phyloP scores from a whole-genome alignment of 805 yeast species.

The Metschnikowia koreensis region DNA sequence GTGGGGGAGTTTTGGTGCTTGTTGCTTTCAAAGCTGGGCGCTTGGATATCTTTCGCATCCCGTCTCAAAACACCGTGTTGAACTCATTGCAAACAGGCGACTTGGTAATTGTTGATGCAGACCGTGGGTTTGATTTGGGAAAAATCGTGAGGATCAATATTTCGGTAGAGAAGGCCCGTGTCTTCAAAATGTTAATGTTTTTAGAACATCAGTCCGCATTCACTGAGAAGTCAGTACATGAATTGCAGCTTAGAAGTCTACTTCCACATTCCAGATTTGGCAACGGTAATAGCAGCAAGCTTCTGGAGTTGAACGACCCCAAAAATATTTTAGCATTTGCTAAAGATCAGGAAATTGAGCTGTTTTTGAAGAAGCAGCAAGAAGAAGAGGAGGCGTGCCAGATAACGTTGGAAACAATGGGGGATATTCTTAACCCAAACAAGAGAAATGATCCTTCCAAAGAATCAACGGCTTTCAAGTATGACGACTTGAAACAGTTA shows the following conservation, averaged over 20 bases:
- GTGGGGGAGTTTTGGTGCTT: slow-evolving; percentile 10
- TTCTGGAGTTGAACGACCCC: slow-evolving; percentile 34
- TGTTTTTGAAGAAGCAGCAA: slow-evolving; percentile 53
- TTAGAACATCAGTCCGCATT: slow-evolving; percentile 71
- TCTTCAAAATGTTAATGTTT: slow-evolving; percentile 62
- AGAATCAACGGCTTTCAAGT: slow-evolving; percentile 1
- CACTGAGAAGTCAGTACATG: slow-evolving; percentile 27
- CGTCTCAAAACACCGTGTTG: slow-evolving; percentile 28
- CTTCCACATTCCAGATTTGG: slow-evolving; percentile 5
- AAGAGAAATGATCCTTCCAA: not conserved
- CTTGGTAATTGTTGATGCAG: slow-evolving; percentile 80
- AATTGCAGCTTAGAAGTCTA: slow-evolving; percentile 26
- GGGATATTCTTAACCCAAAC: slow-evolving; percentile 28
- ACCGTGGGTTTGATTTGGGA: slow-evolving; percentile 77
- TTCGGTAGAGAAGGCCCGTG: slow-evolving; percentile 62
- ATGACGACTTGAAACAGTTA: slow-evolving; percentile 42
- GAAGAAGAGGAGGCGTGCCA: slow-evolving; percentile 68
- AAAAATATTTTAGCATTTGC: slow-evolving; percentile 67
- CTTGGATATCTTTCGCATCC: slow-evolving; percentile 70
- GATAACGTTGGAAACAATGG: slow-evolving; percentile 52
- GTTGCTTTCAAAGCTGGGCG: slow-evolving; percentile 81
- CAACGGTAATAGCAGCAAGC: not conserved
- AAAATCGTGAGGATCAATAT: slow-evolving; percentile 57
- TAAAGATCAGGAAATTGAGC: slow-evolving; percentile 56
- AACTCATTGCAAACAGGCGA: slow-evolving; percentile 51